These are phyloP conservation scores for Suhomyces chickasaworum DNA, from an alignment of 1,139 yeast genomes.

Conservation along the genomic window DNA sequence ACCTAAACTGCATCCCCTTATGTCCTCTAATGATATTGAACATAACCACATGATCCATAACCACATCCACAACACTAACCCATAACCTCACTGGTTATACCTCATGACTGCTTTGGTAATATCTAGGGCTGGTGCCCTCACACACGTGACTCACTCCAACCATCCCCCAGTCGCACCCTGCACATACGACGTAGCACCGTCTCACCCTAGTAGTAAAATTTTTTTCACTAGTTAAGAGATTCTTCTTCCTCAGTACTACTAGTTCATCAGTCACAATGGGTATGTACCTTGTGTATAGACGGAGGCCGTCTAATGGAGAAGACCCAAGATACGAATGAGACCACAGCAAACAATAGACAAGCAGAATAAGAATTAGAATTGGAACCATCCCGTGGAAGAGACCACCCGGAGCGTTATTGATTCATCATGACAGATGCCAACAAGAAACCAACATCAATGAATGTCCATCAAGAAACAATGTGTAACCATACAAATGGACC, in stretches of 20 bases:
- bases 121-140: slow-evolving; percentile 14
- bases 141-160: slow-evolving; percentile 8
- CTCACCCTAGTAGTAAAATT: slow-evolving; percentile 16
- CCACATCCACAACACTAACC: too few species aligned
- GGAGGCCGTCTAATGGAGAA: neutral
- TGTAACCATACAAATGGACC: too few species aligned
- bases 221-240: slow-evolving; percentile 16
- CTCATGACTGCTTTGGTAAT: too few species aligned
- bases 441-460: neutral
- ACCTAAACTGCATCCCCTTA: too few species aligned
- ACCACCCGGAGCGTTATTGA: neutral
- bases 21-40: too few species aligned
- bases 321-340: slow-evolving; percentile 1
- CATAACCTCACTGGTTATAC: too few species aligned
- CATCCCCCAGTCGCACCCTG: slow-evolving; percentile 3
- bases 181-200: slow-evolving; percentile 4
- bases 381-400: neutral
- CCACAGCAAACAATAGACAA: neutral
- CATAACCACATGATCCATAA: too few species aligned
- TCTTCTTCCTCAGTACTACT: slow-evolving; percentile 20
- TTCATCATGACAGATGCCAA: neutral
- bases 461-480: neutral
- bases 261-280: slow-evolving; percentile 36
- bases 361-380: too few species aligned
- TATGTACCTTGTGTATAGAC: slow-evolving; percentile 22